Conservation (phyloP, 768 basidiomycete genomes). For the Multifurca ochricompacta region DNA sequence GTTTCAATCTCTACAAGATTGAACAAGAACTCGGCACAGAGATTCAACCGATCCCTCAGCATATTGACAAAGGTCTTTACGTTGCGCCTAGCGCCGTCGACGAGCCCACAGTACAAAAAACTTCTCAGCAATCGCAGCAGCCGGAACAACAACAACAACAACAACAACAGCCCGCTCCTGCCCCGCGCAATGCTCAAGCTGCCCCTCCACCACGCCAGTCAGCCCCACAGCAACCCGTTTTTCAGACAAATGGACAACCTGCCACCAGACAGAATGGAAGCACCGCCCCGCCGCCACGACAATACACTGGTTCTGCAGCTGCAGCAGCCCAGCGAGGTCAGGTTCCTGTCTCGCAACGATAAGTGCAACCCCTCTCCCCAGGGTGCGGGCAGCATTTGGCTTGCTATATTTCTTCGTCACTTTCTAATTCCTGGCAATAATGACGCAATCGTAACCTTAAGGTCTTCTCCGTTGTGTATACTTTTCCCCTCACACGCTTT, state of each 20-base stretch:
- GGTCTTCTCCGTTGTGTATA: constrained; percentile 4
- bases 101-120: constrained; percentile 39
- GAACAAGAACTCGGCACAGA: constrained; percentile 98
- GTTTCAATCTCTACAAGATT: constrained; percentile 96
- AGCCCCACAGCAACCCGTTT: constrained; percentile 26
- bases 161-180: constrained; percentile 23
- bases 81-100: constrained; percentile 63
- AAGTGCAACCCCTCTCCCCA: not conserved
- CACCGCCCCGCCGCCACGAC: constrained; percentile 19
- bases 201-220: constrained; percentile 8
- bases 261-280: constrained; percentile 26
- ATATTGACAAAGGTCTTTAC: constrained; percentile 87
- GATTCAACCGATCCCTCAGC: constrained; percentile 89
- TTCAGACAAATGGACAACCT: constrained; percentile 26
- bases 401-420: not conserved
- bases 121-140: constrained; percentile 28
- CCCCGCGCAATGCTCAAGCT: constrained; percentile 13
- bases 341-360: constrained; percentile 19
- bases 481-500: not conserved
- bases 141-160: constrained; percentile 25
- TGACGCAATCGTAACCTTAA: constrained; percentile 11
- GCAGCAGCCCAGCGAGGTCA: constrained; percentile 24
- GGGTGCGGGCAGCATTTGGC: not conserved
- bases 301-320: constrained; percentile 13
- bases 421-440: constrained; percentile 5